Percentiles rank a stretch among this genome's conserved stretches.
phyloP scores from a whole-genome alignment of 2,329 filamentous ascomycete genomes.

The Diaporthe velutina region DNA sequence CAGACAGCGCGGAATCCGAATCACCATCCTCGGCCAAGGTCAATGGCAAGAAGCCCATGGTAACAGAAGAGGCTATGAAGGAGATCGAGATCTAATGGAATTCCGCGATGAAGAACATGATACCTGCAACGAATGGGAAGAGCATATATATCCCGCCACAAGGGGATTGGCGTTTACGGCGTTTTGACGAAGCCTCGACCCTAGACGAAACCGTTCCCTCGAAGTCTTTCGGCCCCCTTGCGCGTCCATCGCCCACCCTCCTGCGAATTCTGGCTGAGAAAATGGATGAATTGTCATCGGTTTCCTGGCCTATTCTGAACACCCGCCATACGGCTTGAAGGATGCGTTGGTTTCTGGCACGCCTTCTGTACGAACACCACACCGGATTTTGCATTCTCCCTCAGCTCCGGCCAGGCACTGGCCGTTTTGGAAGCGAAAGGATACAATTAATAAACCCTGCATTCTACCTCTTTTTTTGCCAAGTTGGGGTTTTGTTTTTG shows the following conservation, averaged over 20 bases:
- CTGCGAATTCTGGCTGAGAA: conserved; percentile 1
- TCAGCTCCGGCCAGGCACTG: conserved; percentile 15
- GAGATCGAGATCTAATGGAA: conserved; percentile 69
- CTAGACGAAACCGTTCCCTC: conserved; percentile 35
- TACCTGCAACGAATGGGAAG: conserved; percentile 40
- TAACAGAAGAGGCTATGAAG: conserved; percentile 68
- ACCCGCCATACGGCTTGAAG: conserved; percentile 14
- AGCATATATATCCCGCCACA: conserved; percentile 39
- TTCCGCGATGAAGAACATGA: conserved; percentile 45
- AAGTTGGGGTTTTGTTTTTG: conserved; percentile 28
- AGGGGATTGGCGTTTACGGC: conserved; percentile 40
- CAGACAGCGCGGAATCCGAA: conserved; percentile 53
- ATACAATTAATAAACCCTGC: conserved; percentile 37
- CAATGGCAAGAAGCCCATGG: conserved; percentile 59
- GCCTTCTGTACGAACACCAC: conserved; percentile 35
- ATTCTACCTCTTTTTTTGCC: conserved; percentile 17
- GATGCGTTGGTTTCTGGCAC: conserved; percentile 1
- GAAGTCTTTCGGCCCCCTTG: conserved; percentile 22
- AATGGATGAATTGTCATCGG: conserved; percentile 1
- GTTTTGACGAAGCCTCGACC: conserved; percentile 40
- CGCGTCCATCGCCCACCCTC: conserved; percentile 10
- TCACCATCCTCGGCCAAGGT: conserved; percentile 46
- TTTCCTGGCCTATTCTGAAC: conserved; percentile 15
- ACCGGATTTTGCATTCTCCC: conserved; percentile 35
- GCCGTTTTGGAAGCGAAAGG: conserved; percentile 33